A percentile compares a stretch with the other conserved stretches of the same genome.
These are phyloP conservation scores for Calophaca sinica DNA, from an alignment of 306 rosid species.

Conservation along the genomic window DNA sequence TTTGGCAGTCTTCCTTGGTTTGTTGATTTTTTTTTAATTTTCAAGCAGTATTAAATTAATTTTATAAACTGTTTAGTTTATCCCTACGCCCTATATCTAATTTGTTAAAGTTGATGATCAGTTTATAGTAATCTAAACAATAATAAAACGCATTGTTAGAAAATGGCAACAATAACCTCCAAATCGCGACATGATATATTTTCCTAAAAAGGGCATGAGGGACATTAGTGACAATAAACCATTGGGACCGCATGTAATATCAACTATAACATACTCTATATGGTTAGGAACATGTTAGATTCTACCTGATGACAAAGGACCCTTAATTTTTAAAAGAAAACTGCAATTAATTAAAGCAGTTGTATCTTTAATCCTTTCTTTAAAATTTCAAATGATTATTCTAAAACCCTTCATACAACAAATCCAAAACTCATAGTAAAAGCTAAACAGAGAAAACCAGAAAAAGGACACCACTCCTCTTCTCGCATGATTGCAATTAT, in stretches of 20 bases:
- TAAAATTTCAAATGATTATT: conserved; percentile 42
- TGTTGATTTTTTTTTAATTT: too few species aligned
- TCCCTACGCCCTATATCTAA: conserved; percentile 44
- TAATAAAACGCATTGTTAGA: conserved; percentile 26
- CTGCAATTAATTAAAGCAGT: conserved; percentile 39
- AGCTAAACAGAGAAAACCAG: not conserved
- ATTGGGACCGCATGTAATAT: conserved; percentile 49
- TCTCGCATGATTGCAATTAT: conserved; percentile 43
- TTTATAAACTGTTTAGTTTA: conserved; percentile 38
- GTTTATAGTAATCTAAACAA: conserved; percentile 1
- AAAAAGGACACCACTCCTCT: conserved; percentile 46
- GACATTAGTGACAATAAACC: conserved; percentile 53
- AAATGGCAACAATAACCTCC: conserved; percentile 35
- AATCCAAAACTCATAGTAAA: conserved; percentile 38
- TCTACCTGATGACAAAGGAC: conserved; percentile 41
- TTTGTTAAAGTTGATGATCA: conserved; percentile 44
- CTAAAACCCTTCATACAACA: conserved; percentile 13
- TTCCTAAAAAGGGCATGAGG: conserved; percentile 33
- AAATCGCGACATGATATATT: not conserved
- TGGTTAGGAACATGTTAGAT: conserved; percentile 51
- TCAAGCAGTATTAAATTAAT: not conserved
- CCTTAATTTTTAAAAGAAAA: conserved; percentile 31
- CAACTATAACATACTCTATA: conserved; percentile 34
- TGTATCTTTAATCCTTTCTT: conserved; percentile 38
- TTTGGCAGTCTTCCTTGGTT: not conserved